Conservation (phyloP, 139 green algal species). For the Chlamydomonas asymmetrica region DNA sequence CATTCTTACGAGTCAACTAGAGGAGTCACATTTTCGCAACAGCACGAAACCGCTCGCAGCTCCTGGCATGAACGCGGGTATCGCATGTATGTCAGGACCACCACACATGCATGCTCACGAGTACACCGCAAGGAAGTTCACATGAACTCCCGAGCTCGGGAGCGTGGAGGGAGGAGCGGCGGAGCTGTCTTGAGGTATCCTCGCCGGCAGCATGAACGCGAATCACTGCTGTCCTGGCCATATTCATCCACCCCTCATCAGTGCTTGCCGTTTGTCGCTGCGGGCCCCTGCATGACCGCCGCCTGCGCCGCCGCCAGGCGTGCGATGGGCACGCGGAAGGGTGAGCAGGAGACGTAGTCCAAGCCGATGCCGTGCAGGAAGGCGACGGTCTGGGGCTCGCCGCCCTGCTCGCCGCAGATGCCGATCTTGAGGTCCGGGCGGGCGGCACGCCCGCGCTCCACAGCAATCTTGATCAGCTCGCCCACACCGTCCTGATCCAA, state of each 20-base stretch:
- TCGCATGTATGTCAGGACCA: no score
- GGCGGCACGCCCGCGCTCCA: constrained; percentile 65
- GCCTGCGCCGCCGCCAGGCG: constrained; percentile 87
- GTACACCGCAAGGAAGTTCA: not conserved
- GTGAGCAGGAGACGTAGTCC: constrained; percentile 89
- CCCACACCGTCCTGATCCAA: constrained; percentile 86
- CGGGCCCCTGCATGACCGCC: no score
- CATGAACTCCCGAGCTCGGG: not conserved
- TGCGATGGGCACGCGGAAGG: constrained; percentile 89
- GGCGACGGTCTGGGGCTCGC: constrained; percentile 77
- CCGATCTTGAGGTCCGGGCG: constrained; percentile 76
- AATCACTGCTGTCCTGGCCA: not conserved
- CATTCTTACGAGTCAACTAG: no score
- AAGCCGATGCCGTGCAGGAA: constrained; percentile 75
- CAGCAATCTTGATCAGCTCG: constrained; percentile 80
- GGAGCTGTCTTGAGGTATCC: no score
- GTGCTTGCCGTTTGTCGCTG: no score
- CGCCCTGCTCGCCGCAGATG: constrained; percentile 92
- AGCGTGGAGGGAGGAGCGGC: no score
- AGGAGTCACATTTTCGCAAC: no score
- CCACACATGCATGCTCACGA: not conserved
- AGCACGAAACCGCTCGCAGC: no score
- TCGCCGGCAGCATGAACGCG: no score
- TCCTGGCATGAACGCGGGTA: no score
- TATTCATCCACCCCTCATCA: no score